Percentiles rank a stretch among this genome's conserved stretches.
Evolutionary conservation across 805 yeast genomes (phyloP).

Genomic region (Cyberlindnera sargentensis): DNA sequence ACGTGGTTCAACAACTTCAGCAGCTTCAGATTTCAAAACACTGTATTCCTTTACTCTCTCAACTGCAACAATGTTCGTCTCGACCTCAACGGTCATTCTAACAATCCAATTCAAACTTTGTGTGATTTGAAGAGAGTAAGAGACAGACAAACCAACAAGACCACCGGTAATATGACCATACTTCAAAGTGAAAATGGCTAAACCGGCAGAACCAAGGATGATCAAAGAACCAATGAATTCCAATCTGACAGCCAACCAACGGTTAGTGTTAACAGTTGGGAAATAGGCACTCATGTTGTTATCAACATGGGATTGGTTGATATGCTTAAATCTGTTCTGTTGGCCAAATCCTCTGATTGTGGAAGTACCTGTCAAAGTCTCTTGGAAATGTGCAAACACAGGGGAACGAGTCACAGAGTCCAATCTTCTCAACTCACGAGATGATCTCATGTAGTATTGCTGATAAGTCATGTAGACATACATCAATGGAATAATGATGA

Average conservation of each 20-base stretch:
- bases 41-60: conserved; percentile 92
- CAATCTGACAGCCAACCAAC: conserved; percentile 95
- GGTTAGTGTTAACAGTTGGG: conserved; percentile 86
- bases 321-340: conserved; percentile 50
- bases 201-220: conserved; percentile 78
- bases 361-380: conserved; percentile 67
- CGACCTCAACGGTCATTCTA: conserved; percentile 97
- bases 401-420: conserved; percentile 79
- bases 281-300: conserved; percentile 86
- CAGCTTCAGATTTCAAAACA: conserved; percentile 77
- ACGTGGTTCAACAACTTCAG: conserved; percentile 55
- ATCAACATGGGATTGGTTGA: conserved; percentile 70
- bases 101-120: conserved; percentile 96
- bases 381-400: conserved; percentile 79
- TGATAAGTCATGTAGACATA: conserved; percentile 65
- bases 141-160: conserved; percentile 86
- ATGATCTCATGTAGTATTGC: conserved; percentile 66
- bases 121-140: conserved; percentile 89
- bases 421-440: conserved; percentile 76
- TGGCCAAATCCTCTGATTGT: conserved; percentile 73
- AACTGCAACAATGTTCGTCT: conserved; percentile 93
- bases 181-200: conserved; percentile 54
- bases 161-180: conserved; percentile 79
- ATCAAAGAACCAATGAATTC: conserved; percentile 88
- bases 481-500: conserved; percentile 64